Evolutionary conservation across 345 rosid species (phyloP).

Genomic region (Bruguiera sexangula): DNA sequence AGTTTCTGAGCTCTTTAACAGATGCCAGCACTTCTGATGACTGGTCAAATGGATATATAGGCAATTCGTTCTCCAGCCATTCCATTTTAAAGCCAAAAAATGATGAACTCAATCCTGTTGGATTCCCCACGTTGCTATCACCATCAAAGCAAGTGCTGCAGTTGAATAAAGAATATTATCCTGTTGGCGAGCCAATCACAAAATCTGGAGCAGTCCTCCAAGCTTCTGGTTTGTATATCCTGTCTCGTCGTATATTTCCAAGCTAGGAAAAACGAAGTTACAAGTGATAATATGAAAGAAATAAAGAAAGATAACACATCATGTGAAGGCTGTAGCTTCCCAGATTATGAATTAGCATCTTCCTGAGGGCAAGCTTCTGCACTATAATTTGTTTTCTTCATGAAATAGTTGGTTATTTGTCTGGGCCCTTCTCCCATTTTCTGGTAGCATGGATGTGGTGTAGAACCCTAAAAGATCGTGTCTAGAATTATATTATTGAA

Average conservation of each 20-base stretch:
- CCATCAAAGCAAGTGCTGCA: constrained; percentile 62
- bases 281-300: no score
- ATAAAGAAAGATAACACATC: no score
- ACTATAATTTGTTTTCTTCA: no score
- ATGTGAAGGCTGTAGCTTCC: no score
- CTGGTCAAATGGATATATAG: constrained; percentile 15
- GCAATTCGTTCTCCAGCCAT: constrained; percentile 7
- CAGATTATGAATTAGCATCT: no score
- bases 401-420: no score
- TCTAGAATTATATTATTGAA: no score
- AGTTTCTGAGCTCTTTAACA: constrained; percentile 51
- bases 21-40: constrained; percentile 10
- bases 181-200: constrained; percentile 59
- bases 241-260: neutral
- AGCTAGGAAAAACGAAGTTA: no score
- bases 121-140: constrained; percentile 40
- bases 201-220: constrained; percentile 71
- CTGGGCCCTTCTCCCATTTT: no score
- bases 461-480: no score
- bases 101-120: constrained; percentile 15
- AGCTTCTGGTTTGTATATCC: constrained; percentile 69
- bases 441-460: no score
- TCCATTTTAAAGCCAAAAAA: constrained; percentile 6
- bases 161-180: constrained; percentile 45
- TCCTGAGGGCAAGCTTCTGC: no score